Base-by-base conservation (phyloP, 345 rosid genomes). In the Citropsis articulata region DNA sequence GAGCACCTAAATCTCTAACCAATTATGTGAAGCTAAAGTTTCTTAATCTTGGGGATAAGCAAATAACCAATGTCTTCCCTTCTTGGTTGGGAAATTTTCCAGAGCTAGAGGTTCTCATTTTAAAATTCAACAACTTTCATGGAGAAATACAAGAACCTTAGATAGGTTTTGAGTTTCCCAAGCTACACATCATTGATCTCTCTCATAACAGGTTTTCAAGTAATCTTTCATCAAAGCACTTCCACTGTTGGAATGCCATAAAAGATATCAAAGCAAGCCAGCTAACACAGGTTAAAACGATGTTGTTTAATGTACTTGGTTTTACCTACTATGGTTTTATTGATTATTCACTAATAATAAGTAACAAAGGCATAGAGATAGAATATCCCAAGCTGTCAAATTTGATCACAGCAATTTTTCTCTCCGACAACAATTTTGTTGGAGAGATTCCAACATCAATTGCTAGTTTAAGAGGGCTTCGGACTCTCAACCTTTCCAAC, bases 51-150 rank as follows among this genome's bases (percentile, higher is more conserved):
- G 70, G 48, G 7, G 22, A 66, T 22, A 66, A 35, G 27, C 70
- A 66, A n/a, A 36, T 69, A 33, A 24, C 14, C 42, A 56, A 40
- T 40, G 25, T 12, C 42, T 69, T 69, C 9, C 56, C 72, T n/a
- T 69, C 53, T 69, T 69, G 72, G 72, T 42, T 42, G 31, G 72
- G 59, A 69, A 1, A 36, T 45, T 36, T 69, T 69, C 57, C 56
- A 12, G 56, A 69, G 56, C 24, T 69, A 6, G 28, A 38, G 33
- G 28, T 38, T 42, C 33, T 69, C 55, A 42, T 42, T 27, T 24
- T 69, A 19, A 38, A 24, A 69, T 69, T 24, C 28, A 66, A 66
- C 16, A 9, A 10, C 35, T 66, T 66, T 33, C 24, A 35, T 35
- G 70, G 48, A 18, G 14, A n/a, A 42, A 38, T 24, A 40, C 1